Conservation (phyloP, 495 filamentous ascomycete genomes). For the Sordaria brevicollis region DNA sequence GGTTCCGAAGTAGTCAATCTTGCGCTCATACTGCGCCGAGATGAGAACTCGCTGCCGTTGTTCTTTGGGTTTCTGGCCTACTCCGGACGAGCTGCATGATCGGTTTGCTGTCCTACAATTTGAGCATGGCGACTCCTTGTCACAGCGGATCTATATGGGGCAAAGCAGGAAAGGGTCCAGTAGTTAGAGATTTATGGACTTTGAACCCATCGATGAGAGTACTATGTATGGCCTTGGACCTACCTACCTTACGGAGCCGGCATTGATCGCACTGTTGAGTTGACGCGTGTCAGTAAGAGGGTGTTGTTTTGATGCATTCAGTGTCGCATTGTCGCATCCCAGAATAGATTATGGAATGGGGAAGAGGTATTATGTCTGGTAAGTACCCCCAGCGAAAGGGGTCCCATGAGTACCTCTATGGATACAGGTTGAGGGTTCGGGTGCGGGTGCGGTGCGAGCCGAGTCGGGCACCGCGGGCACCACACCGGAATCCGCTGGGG, state of each 20-base stretch:
- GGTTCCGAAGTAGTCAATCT: slow-evolving; percentile 57
- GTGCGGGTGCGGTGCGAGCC: background rate
- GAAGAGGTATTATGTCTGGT: too few species aligned
- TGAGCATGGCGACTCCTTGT: slow-evolving; percentile 56
- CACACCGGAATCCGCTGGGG: background rate
- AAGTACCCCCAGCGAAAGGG: too few species aligned
- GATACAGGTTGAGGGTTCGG: background rate
- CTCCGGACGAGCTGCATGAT: slow-evolving; percentile 47
- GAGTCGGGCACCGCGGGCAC: background rate
- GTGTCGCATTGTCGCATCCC: background rate
- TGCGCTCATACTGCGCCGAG: slow-evolving; percentile 60
- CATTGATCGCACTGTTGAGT: slow-evolving; percentile 23
- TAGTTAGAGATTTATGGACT: background rate
- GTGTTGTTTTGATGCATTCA: background rate
- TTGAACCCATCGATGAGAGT: background rate
- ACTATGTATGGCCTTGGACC: background rate
- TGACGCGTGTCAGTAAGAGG: background rate
- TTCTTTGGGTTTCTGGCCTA: slow-evolving; percentile 48
- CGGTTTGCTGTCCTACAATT: slow-evolving; percentile 53
- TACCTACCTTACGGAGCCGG: slow-evolving; percentile 21
- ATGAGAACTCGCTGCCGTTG: slow-evolving; percentile 53
- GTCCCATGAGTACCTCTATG: too few species aligned
- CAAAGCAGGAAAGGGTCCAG: background rate
- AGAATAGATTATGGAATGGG: too few species aligned
- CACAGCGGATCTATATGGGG: slow-evolving; percentile 50